Percentiles rank a stretch among this genome's conserved stretches.
These are phyloP conservation scores for Erythrophleum fordii DNA, from an alignment of 306 rosid species.

Conservation along the genomic window DNA sequence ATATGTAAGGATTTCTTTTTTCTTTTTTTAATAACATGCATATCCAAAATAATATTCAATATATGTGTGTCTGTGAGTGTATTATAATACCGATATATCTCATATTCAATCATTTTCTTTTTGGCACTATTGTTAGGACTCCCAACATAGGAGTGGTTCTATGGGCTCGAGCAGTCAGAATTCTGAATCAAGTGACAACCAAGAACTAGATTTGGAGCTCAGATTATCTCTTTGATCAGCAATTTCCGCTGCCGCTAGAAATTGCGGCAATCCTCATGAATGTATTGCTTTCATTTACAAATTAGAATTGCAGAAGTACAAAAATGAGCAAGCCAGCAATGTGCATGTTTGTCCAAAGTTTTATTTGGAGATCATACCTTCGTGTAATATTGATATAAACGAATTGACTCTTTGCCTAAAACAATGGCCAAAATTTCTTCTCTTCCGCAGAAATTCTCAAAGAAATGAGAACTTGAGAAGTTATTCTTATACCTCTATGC, in stretches of 20 bases:
- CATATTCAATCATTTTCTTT: background rate
- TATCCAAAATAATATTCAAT: background rate
- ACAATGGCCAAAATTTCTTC: conserved; percentile 19
- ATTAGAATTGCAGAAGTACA: conserved; percentile 26
- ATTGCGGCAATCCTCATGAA: conserved; percentile 13
- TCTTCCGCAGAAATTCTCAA: conserved; percentile 26
- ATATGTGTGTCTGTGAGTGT: background rate
- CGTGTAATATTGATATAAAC: conserved; percentile 32
- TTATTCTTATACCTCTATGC: background rate
- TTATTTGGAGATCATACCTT: conserved; percentile 34
- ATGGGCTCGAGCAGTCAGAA: conserved; percentile 72
- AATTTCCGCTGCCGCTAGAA: background rate
- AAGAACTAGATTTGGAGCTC: conserved; percentile 91
- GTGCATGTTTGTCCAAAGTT: conserved; percentile 31
- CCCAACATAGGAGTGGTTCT: conserved; percentile 61
- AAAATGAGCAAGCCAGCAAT: conserved; percentile 30
- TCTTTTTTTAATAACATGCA: background rate
- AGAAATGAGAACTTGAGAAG: conserved; percentile 29
- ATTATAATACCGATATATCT: background rate
- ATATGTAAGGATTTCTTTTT: conserved; percentile 38
- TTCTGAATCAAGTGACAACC: conserved; percentile 79
- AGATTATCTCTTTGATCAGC: conserved; percentile 64
- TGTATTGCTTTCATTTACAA: conserved; percentile 4
- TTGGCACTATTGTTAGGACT: conserved; percentile 51
- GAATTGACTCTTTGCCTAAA: conserved; percentile 34